Evolutionary conservation across 2,329 filamentous ascomycete species (phyloP).

Genomic region (Setomelanomma holmii): DNA sequence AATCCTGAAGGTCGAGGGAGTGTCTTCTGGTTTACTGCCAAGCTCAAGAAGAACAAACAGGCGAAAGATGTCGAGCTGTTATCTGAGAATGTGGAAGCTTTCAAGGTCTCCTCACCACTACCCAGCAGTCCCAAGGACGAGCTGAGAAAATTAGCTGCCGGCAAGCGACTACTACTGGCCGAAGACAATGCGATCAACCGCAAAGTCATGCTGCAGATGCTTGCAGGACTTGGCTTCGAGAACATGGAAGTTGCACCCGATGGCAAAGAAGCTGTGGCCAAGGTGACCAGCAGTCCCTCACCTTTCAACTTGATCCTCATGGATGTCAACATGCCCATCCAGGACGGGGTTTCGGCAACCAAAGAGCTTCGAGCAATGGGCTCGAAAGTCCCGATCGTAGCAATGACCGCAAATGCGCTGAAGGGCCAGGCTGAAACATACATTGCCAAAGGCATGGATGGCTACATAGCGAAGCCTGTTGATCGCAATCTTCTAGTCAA

Average conservation of each 20-base stretch:
- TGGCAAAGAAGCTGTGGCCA: constrained; percentile 52
- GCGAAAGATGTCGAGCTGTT: constrained; percentile 18
- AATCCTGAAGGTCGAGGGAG: constrained; percentile 59
- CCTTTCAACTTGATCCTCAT: constrained; percentile 44
- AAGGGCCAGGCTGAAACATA: constrained; percentile 63
- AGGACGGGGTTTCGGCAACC: constrained; percentile 40
- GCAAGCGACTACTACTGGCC: constrained; percentile 49
- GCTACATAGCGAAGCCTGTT: constrained; percentile 64
- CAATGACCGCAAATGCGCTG: constrained; percentile 64
- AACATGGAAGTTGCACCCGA: constrained; percentile 50
- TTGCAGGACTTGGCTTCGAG: constrained; percentile 45
- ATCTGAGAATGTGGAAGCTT: constrained; percentile 14
- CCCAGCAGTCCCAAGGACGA: constrained; percentile 24
- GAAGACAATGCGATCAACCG: constrained; percentile 59
- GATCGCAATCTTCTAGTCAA: constrained; percentile 57
- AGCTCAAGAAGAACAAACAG: constrained; percentile 40
- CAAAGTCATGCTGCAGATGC: constrained; percentile 57
- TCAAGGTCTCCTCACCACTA: constrained; percentile 14
- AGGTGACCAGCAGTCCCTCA: constrained; percentile 12
- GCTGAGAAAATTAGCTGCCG: constrained; percentile 25
- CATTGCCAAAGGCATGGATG: constrained; percentile 62
- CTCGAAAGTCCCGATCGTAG: constrained; percentile 55
- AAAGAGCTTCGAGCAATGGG: constrained; percentile 32
- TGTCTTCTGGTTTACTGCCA: constrained; percentile 59
- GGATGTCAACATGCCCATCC: constrained; percentile 47